Evolutionary conservation across 2,329 filamentous ascomycete genomes (phyloP), one percentile per base, ranked within the genome.

Genomic region (Diaporthe nobilis): DNA sequence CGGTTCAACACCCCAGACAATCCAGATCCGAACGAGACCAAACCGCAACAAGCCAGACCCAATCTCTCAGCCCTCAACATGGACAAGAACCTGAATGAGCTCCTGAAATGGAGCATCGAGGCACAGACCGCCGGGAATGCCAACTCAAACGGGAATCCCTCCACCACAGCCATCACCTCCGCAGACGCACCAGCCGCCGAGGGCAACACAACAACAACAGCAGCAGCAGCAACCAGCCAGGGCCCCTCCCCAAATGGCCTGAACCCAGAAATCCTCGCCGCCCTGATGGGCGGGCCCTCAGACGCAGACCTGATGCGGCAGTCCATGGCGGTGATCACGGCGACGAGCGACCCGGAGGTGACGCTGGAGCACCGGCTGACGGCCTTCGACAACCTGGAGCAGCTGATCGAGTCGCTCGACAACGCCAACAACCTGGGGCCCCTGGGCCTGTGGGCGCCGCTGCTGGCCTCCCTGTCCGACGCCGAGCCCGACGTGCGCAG

Each of bases 341-440:
- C 92, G 25, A 55, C 47, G 2, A 79, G 86, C 1, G 88, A 90
- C 80, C 86, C 91, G 12, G 89, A 93, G 74, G 87, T 93, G 74
- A 90, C 91, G 5, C 88, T 96, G 68, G 93, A 95, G 58, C 91
- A 95, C 85, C 95, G 94, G 84, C 85, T 97, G 72, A 90, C 92
- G 75, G 96, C 96, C 51, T 97, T 98, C 85, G 96, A 98, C 89
- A 98, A 98, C 86, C 94, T 98, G 78, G 96, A 98, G 86, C 95
- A 98, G 84, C 88, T 98, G 76, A 93, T 98, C 81, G 95, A 98
- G 87, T 92, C 91, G 78, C 92, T 98, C 80, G 97, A 99, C 88
- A 99, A 99, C 84, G 96, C 97, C 75, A 99, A 98, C 88, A 97
- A 98, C 85, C 90, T 99, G 80, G 92, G 92, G 78, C 90, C 90